These are phyloP conservation scores for Royoungia palumana DNA, from an alignment of 768 basidiomycete species.

Conservation along the genomic window DNA sequence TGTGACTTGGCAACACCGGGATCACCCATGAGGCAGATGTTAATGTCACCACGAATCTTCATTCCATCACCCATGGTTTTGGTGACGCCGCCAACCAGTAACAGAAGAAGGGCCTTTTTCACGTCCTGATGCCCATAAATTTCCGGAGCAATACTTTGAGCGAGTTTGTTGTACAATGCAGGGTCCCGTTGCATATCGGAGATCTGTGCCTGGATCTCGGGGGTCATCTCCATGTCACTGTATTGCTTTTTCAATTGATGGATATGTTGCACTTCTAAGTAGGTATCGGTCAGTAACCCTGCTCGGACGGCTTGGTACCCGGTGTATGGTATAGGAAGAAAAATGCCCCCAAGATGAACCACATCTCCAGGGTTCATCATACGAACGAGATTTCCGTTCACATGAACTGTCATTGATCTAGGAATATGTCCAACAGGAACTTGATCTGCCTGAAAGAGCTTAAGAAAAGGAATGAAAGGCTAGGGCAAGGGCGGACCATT, in stretches of 20 bases:
- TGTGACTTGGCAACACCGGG: slow-evolving; percentile 99
- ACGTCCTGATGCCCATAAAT: slow-evolving; percentile 98
- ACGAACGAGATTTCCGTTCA: slow-evolving; percentile 86
- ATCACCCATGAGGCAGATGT: slow-evolving; percentile 98
- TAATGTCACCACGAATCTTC: slow-evolving; percentile 98
- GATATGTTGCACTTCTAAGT: slow-evolving; percentile 87
- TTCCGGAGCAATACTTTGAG: slow-evolving; percentile 95
- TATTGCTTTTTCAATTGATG: slow-evolving; percentile 98
- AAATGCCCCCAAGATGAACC: slow-evolving; percentile 92
- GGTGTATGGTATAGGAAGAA: slow-evolving; percentile 96
- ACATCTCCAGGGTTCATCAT: slow-evolving; percentile 94
- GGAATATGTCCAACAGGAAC: slow-evolving; percentile 99
- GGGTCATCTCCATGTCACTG: slow-evolving; percentile 88
- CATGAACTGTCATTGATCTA: slow-evolving; percentile 95
- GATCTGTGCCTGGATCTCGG: slow-evolving; percentile 72
- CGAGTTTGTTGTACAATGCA: slow-evolving; percentile 81
- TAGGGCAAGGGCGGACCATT: slow-evolving; percentile 57
- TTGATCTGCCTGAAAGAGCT: slow-evolving; percentile 77
- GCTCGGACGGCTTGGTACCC: slow-evolving; percentile 97
- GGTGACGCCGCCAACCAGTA: slow-evolving; percentile 94
- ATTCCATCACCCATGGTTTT: slow-evolving; percentile 96
- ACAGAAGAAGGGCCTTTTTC: slow-evolving; percentile 89
- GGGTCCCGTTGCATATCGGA: slow-evolving; percentile 68
- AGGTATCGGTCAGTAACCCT: slow-evolving; percentile 95
- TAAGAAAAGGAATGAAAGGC: slow-evolving; percentile 6